These are phyloP conservation scores for Cryphonectria parasitica DNA, from an alignment of 2,329 filamentous ascomycete genomes.

Conservation along the genomic window DNA sequence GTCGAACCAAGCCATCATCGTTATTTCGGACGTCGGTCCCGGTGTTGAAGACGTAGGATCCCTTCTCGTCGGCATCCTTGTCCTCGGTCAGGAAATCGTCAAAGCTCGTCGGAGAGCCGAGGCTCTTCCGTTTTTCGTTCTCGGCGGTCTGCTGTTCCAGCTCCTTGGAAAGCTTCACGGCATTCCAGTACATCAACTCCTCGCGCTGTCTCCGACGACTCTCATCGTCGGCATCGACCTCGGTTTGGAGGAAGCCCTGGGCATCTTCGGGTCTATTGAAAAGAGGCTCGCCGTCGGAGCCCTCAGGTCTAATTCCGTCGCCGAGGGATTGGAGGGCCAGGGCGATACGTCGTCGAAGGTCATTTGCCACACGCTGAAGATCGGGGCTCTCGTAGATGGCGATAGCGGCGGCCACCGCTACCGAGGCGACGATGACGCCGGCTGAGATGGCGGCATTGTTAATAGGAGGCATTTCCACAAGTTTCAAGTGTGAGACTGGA, in stretches of 20 bases:
- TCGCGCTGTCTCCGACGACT: conserved; percentile 64
- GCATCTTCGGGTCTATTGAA: conserved; percentile 71
- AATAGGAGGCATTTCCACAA: conserved; percentile 54
- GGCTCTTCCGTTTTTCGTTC: conserved; percentile 31
- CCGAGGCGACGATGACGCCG: conserved; percentile 60
- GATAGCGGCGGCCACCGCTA: conserved; percentile 61
- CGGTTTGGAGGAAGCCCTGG: conserved; percentile 63
- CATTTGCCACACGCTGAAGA: conserved; percentile 63
- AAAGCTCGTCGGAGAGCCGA: conserved; percentile 49
- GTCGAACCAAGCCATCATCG: conserved; percentile 52
- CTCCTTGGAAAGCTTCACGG: conserved; percentile 30
- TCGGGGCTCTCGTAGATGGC: conserved; percentile 68
- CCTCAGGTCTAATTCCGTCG: conserved; percentile 54
- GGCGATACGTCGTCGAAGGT: conserved; percentile 64
- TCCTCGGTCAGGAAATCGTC: conserved; percentile 63
- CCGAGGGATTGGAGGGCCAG: conserved; percentile 62
- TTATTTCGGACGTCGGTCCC: conserved; percentile 50
- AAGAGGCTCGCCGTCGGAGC: conserved; percentile 51
- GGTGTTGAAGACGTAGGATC: conserved; percentile 62
- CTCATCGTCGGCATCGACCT: conserved; percentile 66
- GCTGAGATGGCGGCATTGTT: conserved; percentile 61
- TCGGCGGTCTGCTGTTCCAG: conserved; percentile 36
- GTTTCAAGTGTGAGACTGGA: neutral
- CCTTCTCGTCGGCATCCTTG: conserved; percentile 50
- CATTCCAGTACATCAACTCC: conserved; percentile 69